phyloP scores from a whole-genome alignment of 441 rosid species.

The Biscutella laevigata region DNA sequence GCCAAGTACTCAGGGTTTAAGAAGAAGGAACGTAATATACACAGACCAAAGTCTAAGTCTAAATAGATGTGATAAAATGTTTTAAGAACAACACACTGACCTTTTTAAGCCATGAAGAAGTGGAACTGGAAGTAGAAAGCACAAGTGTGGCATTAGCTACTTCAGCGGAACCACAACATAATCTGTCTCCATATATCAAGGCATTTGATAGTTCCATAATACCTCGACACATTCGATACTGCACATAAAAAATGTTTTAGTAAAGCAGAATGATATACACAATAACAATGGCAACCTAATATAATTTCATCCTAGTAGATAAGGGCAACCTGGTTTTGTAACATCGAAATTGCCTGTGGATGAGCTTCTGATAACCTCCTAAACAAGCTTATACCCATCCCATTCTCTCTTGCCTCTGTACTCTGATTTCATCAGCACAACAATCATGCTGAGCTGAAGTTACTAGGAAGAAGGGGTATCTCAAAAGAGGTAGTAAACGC shows the following conservation, averaged over 20 bases:
- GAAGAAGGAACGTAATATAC: neutral
- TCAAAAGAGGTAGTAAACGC: conserved; percentile 6
- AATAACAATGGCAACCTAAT: conserved; percentile 6
- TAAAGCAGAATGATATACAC: conserved; percentile 14
- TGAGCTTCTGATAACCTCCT: conserved; percentile 95
- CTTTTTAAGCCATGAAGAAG: conserved; percentile 64
- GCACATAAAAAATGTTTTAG: conserved; percentile 25
- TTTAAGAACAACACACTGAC: conserved; percentile 29
- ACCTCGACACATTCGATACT: conserved; percentile 95
- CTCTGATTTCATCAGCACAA: conserved; percentile 44
- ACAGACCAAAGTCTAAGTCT: no score
- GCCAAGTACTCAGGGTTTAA: neutral
- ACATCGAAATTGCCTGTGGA: conserved; percentile 90
- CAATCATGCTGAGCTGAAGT: conserved; percentile 17
- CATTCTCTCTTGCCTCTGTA: conserved; percentile 90
- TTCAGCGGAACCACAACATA: conserved; percentile 80
- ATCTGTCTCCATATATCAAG: conserved; percentile 81
- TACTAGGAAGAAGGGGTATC: neutral
- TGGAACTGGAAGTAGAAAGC: conserved; percentile 35
- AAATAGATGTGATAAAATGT: no score
- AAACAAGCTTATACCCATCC: conserved; percentile 92
- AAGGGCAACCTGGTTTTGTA: conserved; percentile 82
- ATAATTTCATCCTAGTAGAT: conserved; percentile 14
- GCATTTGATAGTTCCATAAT: conserved; percentile 93
- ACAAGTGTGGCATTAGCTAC: conserved; percentile 66